phyloP scores from a whole-genome alignment of 768 basidiomycete species.

The Naganishia vishniacii region DNA sequence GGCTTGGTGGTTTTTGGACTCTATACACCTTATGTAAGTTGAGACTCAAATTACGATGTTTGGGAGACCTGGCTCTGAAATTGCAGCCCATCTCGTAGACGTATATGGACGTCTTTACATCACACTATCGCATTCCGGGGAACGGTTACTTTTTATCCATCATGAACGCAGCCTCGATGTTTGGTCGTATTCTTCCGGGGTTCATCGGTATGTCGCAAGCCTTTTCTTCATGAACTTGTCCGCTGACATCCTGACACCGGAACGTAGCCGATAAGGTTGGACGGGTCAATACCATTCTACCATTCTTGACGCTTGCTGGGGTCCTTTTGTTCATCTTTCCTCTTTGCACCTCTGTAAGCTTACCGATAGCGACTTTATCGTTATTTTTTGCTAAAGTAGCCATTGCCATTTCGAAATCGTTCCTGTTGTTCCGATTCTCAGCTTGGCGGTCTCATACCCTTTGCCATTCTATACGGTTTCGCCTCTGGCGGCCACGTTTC shows the following conservation, averaged over 20 bases:
- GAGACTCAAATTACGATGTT: neutral
- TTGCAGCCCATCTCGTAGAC: neutral
- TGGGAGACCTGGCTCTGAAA: neutral
- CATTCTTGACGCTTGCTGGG: constrained; percentile 11
- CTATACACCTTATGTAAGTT: constrained; percentile 12
- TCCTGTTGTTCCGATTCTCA: too few relatives aligned
- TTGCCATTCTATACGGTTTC: constrained; percentile 19
- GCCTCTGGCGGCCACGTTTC: constrained; percentile 15
- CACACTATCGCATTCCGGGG: constrained; percentile 9
- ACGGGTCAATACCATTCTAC: constrained; percentile 18
- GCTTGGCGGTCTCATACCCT: constrained; percentile 19
- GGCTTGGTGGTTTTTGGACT: constrained; percentile 11
- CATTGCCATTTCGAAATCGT: too few relatives aligned
- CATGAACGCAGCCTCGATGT: constrained; percentile 18
- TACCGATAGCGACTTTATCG: too few relatives aligned
- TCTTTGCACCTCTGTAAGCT: constrained; percentile 19
- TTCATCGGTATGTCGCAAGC: neutral
- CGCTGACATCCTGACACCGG: neutral
- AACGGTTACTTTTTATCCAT: constrained; percentile 15
- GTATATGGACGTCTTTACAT: constrained; percentile 18
- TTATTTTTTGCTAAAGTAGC: too few relatives aligned
- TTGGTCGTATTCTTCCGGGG: constrained; percentile 20
- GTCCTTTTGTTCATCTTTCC: constrained; percentile 16
- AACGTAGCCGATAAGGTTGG: constrained; percentile 14
- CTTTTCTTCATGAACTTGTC: neutral